Evolutionary conservation across 345 rosid genomes (phyloP).

Genomic region (Rhodamnia argentea): DNA sequence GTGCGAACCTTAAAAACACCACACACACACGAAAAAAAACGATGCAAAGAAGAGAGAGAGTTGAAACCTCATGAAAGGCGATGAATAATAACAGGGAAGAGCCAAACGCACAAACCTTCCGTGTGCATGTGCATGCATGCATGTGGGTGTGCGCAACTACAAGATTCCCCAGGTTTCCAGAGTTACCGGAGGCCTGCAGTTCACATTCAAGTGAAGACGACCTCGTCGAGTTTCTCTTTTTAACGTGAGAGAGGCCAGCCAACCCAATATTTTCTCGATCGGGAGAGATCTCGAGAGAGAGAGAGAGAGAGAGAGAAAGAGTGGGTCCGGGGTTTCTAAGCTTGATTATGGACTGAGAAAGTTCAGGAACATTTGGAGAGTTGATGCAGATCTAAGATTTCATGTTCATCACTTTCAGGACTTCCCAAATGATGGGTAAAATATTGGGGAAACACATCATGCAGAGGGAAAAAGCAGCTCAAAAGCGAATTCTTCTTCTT

Average conservation of each 20-base stretch:
- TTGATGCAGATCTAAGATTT: neutral
- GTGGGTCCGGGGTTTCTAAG: neutral
- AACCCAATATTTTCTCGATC: too few species aligned
- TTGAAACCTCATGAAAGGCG: neutral
- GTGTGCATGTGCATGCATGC: neutral
- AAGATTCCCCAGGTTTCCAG: neutral
- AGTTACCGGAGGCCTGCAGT: neutral
- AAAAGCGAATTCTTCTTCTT: neutral
- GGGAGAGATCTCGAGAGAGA: too few species aligned
- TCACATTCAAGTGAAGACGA: neutral
- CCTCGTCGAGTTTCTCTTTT: neutral
- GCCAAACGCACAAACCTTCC: neutral
- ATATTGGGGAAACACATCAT: neutral
- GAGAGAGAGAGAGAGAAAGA: neutral
- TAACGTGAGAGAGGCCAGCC: too few species aligned
- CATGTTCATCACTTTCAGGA: neutral
- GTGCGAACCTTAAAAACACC: neutral
- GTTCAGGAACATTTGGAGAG: neutral
- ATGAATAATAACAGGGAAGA: neutral
- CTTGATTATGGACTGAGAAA: neutral
- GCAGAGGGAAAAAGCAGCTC: neutral
- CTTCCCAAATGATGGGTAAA: neutral
- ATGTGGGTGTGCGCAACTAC: neutral
- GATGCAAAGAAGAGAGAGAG: neutral
- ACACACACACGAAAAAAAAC: neutral